Evolutionary conservation across 2,329 filamentous ascomycete genomes (phyloP).

Genomic region (Escovopsis weberi): DNA sequence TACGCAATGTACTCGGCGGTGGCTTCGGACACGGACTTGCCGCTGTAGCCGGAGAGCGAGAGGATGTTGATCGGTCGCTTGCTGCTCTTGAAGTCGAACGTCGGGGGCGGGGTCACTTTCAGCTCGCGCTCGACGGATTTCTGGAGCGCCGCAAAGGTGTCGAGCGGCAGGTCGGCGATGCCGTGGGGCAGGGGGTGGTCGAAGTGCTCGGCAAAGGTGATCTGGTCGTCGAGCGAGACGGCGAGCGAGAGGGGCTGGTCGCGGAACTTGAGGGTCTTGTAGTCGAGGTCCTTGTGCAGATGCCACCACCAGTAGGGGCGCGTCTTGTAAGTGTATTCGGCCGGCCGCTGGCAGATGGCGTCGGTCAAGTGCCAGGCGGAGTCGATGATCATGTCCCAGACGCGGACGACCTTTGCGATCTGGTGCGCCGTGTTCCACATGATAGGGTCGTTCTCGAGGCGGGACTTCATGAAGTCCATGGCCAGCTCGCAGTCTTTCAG

Average conservation of each 20-base stretch:
- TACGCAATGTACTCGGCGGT: conserved; percentile 50
- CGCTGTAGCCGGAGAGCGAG: conserved; percentile 23
- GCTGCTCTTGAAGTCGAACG: conserved; percentile 17
- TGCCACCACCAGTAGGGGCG: conserved; percentile 28
- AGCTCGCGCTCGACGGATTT: conserved; percentile 17
- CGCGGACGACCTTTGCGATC: conserved; percentile 10
- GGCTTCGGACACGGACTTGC: conserved; percentile 22
- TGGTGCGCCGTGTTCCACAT: conserved; percentile 5
- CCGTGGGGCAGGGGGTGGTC: conserved; percentile 20
- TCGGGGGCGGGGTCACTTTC: conserved; percentile 11
- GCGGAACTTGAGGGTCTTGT: conserved; percentile 14
- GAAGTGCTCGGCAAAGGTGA: conserved; percentile 17
- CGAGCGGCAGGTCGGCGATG: conserved; percentile 19
- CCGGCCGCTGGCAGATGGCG: conserved; percentile 19
- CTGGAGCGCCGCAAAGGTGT: conserved; percentile 19
- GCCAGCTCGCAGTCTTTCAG: conserved; percentile 8
- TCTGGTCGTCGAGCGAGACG: conserved; percentile 13
- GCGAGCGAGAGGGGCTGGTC: conserved; percentile 16
- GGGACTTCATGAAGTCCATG: conserved; percentile 5
- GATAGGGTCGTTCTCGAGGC: conserved; percentile 1
- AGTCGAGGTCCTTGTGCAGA: conserved; percentile 21
- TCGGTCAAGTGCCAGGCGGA: conserved; percentile 22
- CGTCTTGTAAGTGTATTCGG: conserved; percentile 19
- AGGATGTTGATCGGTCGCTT: conserved; percentile 25
- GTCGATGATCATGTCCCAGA: conserved; percentile 23